Conservation (phyloP, 176 grass and related monocot species). For the Calamus simplicifolius region DNA sequence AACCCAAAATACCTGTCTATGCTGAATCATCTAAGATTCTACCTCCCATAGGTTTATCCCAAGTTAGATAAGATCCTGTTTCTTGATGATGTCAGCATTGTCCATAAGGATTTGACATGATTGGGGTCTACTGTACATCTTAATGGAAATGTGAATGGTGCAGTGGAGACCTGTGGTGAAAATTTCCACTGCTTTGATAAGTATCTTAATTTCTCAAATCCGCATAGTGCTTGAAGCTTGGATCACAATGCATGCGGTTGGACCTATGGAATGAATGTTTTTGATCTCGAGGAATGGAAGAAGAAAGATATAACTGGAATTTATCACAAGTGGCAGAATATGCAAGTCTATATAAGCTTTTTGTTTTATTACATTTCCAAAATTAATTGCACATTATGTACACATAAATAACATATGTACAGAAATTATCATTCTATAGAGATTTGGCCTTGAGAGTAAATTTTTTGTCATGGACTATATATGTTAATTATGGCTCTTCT, state of each 20-base stretch:
- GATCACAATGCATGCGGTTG: conserved; percentile 93
- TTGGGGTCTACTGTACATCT: conserved; percentile 94
- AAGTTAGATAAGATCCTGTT: conserved; percentile 94
- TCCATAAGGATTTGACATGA: too few relatives aligned
- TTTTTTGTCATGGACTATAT: too few relatives aligned
- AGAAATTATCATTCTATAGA: too few relatives aligned
- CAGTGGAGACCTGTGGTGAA: conserved; percentile 82
- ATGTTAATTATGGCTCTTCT: too few relatives aligned
- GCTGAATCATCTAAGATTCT: conserved; percentile 96
- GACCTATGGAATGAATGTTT: conserved; percentile 98
- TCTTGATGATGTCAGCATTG: conserved; percentile 88
- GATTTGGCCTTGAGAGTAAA: too few relatives aligned
- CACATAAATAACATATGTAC: background rate
- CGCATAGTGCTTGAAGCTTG: conserved; percentile 85
- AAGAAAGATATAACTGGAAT: conserved; percentile 97
- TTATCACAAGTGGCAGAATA: conserved; percentile 92
- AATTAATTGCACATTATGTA: background rate
- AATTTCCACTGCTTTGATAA: conserved; percentile 97
- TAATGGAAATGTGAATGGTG: conserved; percentile 90
- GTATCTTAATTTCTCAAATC: conserved; percentile 98
- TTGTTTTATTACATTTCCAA: background rate
- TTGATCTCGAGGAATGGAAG: conserved; percentile 90
- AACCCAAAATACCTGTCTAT: conserved; percentile 98
- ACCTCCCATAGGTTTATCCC: conserved; percentile 94
- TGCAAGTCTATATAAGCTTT: conserved; percentile 26